Evolutionary conservation across 2,329 filamentous ascomycete genomes (phyloP), one percentile per base, ranked within the genome.

Genomic region (Fusarium anguioides): DNA sequence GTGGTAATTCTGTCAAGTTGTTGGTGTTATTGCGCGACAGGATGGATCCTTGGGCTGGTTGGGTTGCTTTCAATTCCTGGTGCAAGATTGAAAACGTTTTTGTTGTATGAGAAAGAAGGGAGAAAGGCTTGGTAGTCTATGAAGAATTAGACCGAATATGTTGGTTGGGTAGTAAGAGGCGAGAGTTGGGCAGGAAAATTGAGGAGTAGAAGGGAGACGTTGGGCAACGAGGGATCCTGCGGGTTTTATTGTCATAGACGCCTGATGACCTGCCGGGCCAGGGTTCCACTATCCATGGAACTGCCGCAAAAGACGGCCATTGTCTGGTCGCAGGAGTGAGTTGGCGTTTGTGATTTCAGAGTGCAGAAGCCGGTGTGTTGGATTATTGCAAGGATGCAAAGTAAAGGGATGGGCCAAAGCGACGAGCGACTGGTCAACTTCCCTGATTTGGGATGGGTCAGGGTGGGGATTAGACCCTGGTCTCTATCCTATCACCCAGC

Each of bases 241-340:
- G 80, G 81, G 79, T 84, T 85, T 85, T 85, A 85, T 78, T 74
- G 72, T 78, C 70, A 68, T 74, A 61, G 61, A 71, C 64, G 71
- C 72, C 73, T 72, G 75, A 77, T 69, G 49, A 69, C 21, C 61
- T 69, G 56, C 57, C 60, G 57, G 36, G 44, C 49, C 60, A 68
- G 57, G 59, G 66, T 72, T 72, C 71, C 73, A 72, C 71, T 60
- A 58, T 69, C 69, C 64, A 71, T 71, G 58, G 64, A 70, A 72
- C 60, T 62, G 66, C 63, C 53, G 64, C 66, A 59, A 60, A 56
- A 57, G 52, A 44, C 58, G 76, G 81, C 75, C 81, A 77, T 82
- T 79, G 80, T 81, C 82, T 77, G 81, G 80, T 75, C 78, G 81
- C 77, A 80, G 75, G 73, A 77, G 77, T 83, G 82, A 79, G 83